These are phyloP conservation scores for Hyparrhenia diplandra DNA, from an alignment of 176 grass and related monocot species.

Conservation along the genomic window DNA sequence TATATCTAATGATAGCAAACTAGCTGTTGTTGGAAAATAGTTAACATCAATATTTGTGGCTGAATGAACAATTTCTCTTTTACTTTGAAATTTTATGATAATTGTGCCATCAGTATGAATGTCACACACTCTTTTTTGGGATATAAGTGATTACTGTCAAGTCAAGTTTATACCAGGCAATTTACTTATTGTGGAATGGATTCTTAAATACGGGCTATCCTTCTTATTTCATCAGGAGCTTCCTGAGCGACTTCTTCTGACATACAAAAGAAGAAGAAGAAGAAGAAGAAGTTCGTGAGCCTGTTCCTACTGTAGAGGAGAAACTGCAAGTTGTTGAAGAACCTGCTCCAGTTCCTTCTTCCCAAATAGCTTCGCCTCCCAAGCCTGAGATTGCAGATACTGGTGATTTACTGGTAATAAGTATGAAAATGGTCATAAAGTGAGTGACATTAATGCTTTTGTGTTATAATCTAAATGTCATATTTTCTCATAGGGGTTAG, in stretches of 20 bases:
- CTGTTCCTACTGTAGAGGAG: slow-evolving; percentile 51
- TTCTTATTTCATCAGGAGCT: slow-evolving; percentile 66
- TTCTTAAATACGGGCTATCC: slow-evolving; percentile 17
- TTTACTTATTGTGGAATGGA: background rate
- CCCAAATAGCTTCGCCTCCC: slow-evolving; percentile 46
- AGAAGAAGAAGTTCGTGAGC: slow-evolving; percentile 58
- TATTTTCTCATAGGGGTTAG: slow-evolving; percentile 63
- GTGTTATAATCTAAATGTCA: slow-evolving; percentile 20
- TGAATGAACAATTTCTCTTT: background rate
- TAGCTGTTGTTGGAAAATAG: background rate
- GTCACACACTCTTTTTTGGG: background rate
- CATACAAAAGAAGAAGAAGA: slow-evolving; percentile 78
- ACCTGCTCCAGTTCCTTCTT: slow-evolving; percentile 25
- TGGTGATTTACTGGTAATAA: slow-evolving; percentile 88
- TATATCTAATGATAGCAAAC: background rate
- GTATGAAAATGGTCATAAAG: slow-evolving; percentile 13
- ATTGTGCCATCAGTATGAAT: background rate
- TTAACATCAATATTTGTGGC: background rate
- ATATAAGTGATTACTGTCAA: background rate
- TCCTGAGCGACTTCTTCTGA: slow-evolving; percentile 88
- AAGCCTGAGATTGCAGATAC: slow-evolving; percentile 38
- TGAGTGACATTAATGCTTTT: slow-evolving; percentile 8
- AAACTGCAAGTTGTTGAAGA: slow-evolving; percentile 52
- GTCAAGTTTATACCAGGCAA: background rate
- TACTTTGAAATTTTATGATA: background rate